Evolutionary conservation across 2,329 filamentous ascomycete genomes (phyloP).

Genomic region (Fusarium secorum): DNA sequence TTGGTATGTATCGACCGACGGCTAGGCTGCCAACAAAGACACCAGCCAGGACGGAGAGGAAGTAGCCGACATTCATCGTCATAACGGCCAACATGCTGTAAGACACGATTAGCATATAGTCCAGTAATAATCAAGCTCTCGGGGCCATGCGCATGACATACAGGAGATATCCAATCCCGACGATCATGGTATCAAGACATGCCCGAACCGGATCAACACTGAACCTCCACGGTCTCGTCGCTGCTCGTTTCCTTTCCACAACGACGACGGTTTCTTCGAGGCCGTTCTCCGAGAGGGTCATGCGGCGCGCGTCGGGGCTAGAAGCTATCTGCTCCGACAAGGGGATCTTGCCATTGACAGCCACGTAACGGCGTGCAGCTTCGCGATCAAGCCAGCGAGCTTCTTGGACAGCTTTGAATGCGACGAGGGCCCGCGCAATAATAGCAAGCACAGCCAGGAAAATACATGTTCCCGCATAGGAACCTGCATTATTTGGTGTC

Average conservation of each 20-base stretch:
- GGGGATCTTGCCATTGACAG: slow-evolving; percentile 70
- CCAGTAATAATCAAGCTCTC: background rate
- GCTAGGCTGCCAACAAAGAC: slow-evolving; percentile 87
- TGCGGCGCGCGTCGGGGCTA: slow-evolving; percentile 69
- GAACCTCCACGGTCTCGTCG: slow-evolving; percentile 77
- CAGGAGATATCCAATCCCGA: slow-evolving; percentile 86
- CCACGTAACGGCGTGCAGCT: slow-evolving; percentile 77
- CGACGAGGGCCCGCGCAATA: slow-evolving; percentile 74
- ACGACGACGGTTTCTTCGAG: slow-evolving; percentile 82
- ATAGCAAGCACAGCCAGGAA: slow-evolving; percentile 83
- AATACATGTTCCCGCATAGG: slow-evolving; percentile 89
- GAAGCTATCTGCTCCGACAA: slow-evolving; percentile 66
- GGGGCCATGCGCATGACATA: slow-evolving; percentile 57
- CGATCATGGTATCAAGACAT: slow-evolving; percentile 72
- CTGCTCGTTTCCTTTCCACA: slow-evolving; percentile 64
- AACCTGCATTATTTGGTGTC: slow-evolving; percentile 73
- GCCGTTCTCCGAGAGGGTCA: slow-evolving; percentile 73
- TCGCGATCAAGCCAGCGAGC: slow-evolving; percentile 74
- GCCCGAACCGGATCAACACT: slow-evolving; percentile 81
- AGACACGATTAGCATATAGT: slow-evolving; percentile 2
- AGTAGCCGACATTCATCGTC: slow-evolving; percentile 88
- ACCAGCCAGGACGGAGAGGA: slow-evolving; percentile 78
- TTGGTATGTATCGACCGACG: slow-evolving; percentile 72
- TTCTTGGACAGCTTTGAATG: slow-evolving; percentile 71
- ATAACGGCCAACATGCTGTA: slow-evolving; percentile 91